A percentile compares a stretch with the other conserved stretches of the same genome.
phyloP scores from a whole-genome alignment of 176 grass and related monocot genomes.

The Phragmites australis region DNA sequence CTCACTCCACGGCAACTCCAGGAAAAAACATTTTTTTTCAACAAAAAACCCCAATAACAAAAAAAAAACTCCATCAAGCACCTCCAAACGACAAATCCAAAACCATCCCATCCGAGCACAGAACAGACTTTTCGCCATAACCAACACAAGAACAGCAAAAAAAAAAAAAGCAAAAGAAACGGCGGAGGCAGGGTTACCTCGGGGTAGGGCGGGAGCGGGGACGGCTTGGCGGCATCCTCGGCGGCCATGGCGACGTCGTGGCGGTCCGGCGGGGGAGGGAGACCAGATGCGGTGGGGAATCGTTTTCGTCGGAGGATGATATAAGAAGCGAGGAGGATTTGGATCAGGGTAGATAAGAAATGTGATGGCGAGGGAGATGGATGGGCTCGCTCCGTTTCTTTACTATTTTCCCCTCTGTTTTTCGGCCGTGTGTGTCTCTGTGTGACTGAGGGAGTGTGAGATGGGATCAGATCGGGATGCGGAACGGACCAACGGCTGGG shows the following conservation, averaged over 20 bases:
- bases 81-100: background rate
- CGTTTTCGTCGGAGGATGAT: constrained; percentile 30
- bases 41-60: background rate
- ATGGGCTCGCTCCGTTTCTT: constrained; percentile 39
- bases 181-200: constrained; percentile 43
- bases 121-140: background rate
- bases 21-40: background rate
- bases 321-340: constrained; percentile 36
- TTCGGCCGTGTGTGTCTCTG: constrained; percentile 18
- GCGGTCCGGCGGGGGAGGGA: background rate
- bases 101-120: background rate
- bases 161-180: background rate
- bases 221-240: constrained; percentile 53
- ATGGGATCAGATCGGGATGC: constrained; percentile 8
- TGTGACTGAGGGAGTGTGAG: background rate
- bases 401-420: constrained; percentile 24
- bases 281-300: constrained; percentile 13
- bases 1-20: background rate
- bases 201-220: constrained; percentile 67
- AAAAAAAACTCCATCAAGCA: background rate
- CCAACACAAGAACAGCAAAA: background rate
- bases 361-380: constrained; percentile 13
- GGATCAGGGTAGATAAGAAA: constrained; percentile 62
- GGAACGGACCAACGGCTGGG: background rate
- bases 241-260: constrained; percentile 54